Percentiles rank a stretch among this genome's conserved stretches.
Evolutionary conservation across 495 filamentous ascomycete genomes (phyloP).

Genomic region (Lophium mytilinum): DNA sequence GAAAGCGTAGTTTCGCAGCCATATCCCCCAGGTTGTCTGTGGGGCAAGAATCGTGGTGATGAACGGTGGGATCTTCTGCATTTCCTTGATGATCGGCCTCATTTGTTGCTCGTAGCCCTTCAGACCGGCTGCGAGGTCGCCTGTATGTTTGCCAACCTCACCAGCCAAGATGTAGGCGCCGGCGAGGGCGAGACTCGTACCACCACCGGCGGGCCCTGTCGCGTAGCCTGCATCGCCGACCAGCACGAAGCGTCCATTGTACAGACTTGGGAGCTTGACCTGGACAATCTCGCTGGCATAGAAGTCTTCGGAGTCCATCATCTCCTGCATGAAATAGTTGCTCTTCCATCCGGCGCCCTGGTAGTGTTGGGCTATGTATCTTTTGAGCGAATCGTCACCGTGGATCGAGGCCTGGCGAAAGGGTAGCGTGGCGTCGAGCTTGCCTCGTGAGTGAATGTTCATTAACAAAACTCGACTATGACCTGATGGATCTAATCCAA

Average conservation of each 20-base stretch:
- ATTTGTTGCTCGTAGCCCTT: constrained; percentile 37
- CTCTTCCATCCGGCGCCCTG: constrained; percentile 40
- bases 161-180: constrained; percentile 27
- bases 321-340: constrained; percentile 31
- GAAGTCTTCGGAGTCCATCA: constrained; percentile 41
- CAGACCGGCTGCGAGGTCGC: constrained; percentile 33
- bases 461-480: no score
- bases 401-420: constrained; percentile 35
- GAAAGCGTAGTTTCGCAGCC: constrained; percentile 24
- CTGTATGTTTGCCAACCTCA: constrained; percentile 17
- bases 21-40: constrained; percentile 36
- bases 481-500: constrained; percentile 36
- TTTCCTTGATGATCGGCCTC: constrained; percentile 35
- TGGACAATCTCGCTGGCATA: constrained; percentile 42
- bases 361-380: constrained; percentile 32
- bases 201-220: constrained; percentile 21
- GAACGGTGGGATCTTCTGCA: constrained; percentile 33
- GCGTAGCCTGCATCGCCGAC: constrained; percentile 32
- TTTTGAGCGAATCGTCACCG: constrained; percentile 38
- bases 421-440: constrained; percentile 22
- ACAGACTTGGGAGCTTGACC: constrained; percentile 35
- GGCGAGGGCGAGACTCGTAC: constrained; percentile 16
- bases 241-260: constrained; percentile 20
- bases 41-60: constrained; percentile 31
- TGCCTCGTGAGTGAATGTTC: constrained; percentile 30